A percentile compares a stretch with the other conserved stretches of the same genome.
Conservation (phyloP, 495 filamentous ascomycete genomes). For the Xylaria venustula region DNA sequence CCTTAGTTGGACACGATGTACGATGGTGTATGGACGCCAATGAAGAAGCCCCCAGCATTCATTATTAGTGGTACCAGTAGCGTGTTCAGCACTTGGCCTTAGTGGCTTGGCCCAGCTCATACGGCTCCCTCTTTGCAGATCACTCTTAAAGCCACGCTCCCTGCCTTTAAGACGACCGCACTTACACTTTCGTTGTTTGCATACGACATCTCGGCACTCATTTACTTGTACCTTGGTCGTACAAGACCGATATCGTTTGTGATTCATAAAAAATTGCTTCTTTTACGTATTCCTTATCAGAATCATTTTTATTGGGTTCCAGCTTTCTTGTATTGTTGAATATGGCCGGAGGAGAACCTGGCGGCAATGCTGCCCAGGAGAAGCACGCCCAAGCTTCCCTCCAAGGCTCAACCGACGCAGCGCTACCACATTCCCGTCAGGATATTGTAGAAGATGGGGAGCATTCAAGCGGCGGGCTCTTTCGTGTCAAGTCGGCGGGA, state of each 20-base stretch:
- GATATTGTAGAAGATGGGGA: conserved; percentile 10
- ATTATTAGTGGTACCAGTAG: no score
- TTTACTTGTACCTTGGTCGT: neutral
- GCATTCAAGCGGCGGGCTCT: conserved; percentile 3
- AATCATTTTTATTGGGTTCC: no score
- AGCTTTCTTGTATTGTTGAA: no score
- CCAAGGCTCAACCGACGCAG: conserved; percentile 12
- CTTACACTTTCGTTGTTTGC: no score
- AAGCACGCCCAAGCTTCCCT: conserved; percentile 16
- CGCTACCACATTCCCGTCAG: conserved; percentile 23
- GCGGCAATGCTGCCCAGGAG: conserved; percentile 16
- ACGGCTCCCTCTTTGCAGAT: conserved; percentile 8
- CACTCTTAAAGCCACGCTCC: neutral
- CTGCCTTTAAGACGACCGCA: neutral
- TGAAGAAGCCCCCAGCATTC: no score
- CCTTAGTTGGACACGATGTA: no score
- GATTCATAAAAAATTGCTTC: no score
- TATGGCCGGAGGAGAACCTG: conserved; percentile 1
- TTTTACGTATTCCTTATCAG: no score
- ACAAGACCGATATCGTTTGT: no score
- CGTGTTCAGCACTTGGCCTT: no score
- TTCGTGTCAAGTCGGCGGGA: conserved; percentile 32
- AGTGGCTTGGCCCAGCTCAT: no score
- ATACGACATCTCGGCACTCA: neutral
- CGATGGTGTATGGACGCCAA: no score